Conservation (phyloP, 2,329 filamentous ascomycete species). For the Pseudopyricularia javanii region DNA sequence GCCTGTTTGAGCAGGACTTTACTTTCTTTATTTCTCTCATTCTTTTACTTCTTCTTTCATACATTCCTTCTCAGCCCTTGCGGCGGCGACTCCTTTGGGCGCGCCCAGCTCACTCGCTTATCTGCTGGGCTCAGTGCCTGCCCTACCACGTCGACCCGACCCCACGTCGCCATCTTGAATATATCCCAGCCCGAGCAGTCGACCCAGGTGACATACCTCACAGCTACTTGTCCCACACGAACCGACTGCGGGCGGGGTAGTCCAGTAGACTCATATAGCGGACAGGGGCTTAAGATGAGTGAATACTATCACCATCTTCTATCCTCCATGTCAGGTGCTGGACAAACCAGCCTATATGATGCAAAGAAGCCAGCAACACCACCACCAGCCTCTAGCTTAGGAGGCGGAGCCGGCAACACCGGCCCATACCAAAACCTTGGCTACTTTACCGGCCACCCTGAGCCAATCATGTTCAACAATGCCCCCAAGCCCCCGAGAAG, state of each 20-base stretch:
- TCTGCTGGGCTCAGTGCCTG: background rate
- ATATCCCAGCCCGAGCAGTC: background rate
- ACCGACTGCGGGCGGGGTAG: background rate
- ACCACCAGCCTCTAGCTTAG: slow-evolving; percentile 15
- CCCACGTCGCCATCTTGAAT: background rate
- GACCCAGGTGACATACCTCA: background rate
- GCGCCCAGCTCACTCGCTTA: background rate
- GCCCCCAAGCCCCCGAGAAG: slow-evolving; percentile 33
- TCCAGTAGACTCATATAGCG: background rate
- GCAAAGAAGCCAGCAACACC: slow-evolving; percentile 20
- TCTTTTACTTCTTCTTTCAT: background rate
- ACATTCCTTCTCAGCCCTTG: background rate
- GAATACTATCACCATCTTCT: slow-evolving; percentile 46
- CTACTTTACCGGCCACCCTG: slow-evolving; percentile 37
- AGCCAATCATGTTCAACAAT: slow-evolving; percentile 32
- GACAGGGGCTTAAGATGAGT: slow-evolving; percentile 27
- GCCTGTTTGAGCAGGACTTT: background rate
- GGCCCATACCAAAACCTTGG: slow-evolving; percentile 33
- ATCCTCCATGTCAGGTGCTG: slow-evolving; percentile 35
- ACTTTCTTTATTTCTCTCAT: background rate
- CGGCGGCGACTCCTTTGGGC: background rate
- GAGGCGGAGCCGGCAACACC: slow-evolving; percentile 19
- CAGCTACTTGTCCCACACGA: background rate
- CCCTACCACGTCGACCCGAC: background rate
- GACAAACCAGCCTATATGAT: slow-evolving; percentile 15